Percentiles rank a stretch among this genome's conserved stretches.
Conservation (phyloP, 148 eudicot species). For the Linanthus parryae region DNA sequence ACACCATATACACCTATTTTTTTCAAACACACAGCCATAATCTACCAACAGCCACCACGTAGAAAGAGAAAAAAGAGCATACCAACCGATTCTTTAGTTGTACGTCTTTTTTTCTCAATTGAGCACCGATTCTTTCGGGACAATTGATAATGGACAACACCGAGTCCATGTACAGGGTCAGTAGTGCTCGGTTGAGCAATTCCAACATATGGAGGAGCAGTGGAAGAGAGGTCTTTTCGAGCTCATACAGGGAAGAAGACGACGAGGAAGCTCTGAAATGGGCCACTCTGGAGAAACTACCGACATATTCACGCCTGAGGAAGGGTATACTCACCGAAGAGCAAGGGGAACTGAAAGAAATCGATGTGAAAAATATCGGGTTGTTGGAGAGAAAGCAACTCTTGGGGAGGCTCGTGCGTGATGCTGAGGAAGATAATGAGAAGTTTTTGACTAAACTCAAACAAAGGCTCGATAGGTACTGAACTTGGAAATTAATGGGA, state of each 20-base stretch:
- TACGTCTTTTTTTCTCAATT: too few species aligned
- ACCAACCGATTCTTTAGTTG: too few species aligned
- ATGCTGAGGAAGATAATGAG: slow-evolving; percentile 45
- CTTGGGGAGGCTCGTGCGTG: slow-evolving; percentile 35
- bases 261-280: slow-evolving; percentile 65
- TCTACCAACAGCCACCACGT: too few species aligned
- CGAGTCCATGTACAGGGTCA: neutral
- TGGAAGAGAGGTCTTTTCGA: slow-evolving; percentile 27
- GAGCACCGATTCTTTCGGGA: too few species aligned
- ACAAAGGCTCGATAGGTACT: slow-evolving; percentile 39
- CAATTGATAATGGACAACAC: slow-evolving; percentile 8
- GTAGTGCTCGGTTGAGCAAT: slow-evolving; percentile 4
- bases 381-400: slow-evolving; percentile 23
- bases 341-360: slow-evolving; percentile 20
- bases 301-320: slow-evolving; percentile 39
- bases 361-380: slow-evolving; percentile 30
- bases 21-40: too few species aligned
- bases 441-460: slow-evolving; percentile 35
- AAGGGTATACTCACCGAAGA: slow-evolving; percentile 36
- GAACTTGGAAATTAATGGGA: too few species aligned
- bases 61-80: too few species aligned
- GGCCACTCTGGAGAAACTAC: slow-evolving; percentile 62
- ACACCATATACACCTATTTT: too few species aligned
- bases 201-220: slow-evolving; percentile 33
- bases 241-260: slow-evolving; percentile 37